Evolutionary conservation across 2,329 filamentous ascomycete species (phyloP).

Genomic region (Didymosphaeria variabile): DNA sequence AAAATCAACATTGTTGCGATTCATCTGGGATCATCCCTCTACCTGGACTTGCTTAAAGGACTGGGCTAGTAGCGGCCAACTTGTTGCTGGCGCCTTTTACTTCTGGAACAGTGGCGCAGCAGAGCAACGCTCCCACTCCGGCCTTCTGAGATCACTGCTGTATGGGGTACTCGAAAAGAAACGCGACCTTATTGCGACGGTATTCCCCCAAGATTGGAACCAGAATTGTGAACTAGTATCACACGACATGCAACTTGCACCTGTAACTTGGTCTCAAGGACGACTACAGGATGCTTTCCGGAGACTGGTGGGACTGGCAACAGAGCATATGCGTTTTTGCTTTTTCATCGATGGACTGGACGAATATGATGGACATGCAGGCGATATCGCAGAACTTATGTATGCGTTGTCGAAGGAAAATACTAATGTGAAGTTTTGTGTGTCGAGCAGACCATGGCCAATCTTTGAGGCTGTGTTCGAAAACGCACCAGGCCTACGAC

Average conservation of each 20-base stretch:
- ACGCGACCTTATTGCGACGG: not conserved
- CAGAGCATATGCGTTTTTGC: not conserved
- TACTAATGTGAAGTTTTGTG: not conserved
- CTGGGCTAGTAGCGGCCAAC: not conserved
- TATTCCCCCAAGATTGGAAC: slow-evolving; percentile 3
- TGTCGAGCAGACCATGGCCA: not conserved
- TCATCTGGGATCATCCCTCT: slow-evolving; percentile 18
- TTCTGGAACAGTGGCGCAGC: slow-evolving; percentile 20
- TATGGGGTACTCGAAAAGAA: not conserved
- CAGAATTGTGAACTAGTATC: too few relatives aligned
- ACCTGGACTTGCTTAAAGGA: not conserved
- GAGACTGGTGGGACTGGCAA: not conserved
- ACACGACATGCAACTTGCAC: too few relatives aligned
- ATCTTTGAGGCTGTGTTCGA: slow-evolving; percentile 4
- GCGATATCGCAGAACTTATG: too few relatives aligned
- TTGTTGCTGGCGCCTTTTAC: slow-evolving; percentile 6
- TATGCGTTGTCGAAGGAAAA: not conserved
- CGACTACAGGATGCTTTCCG: not conserved
- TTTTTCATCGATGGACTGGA: not conserved
- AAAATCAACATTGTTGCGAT: slow-evolving; percentile 58
- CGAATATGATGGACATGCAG: not conserved
- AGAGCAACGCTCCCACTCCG: slow-evolving; percentile 4
- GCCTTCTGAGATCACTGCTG: not conserved
- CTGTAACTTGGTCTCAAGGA: too few relatives aligned
- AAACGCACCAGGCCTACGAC: not conserved